Conservation (phyloP, 2,329 filamentous ascomycete species). For the Drechslera avenae region DNA sequence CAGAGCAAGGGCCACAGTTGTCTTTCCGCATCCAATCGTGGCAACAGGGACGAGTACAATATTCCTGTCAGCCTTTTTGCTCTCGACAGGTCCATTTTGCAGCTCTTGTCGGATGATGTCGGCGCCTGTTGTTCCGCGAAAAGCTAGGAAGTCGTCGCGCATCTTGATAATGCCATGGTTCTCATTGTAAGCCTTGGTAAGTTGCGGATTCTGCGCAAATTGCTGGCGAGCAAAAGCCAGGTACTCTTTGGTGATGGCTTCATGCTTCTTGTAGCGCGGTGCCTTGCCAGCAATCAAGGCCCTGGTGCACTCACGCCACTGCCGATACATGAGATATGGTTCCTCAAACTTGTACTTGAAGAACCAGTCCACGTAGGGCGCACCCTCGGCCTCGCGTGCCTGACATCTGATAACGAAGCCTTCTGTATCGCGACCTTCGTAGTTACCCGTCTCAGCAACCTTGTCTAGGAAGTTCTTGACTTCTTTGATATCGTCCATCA, state of each 20-base stretch:
- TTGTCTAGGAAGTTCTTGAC: slow-evolving; percentile 83
- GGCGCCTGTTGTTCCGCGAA: slow-evolving; percentile 82
- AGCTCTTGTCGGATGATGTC: slow-evolving; percentile 83
- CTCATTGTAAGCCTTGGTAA: slow-evolving; percentile 74
- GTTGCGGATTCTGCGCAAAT: slow-evolving; percentile 68
- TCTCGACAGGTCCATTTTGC: slow-evolving; percentile 57
- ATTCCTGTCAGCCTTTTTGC: slow-evolving; percentile 65
- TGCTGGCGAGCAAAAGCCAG: slow-evolving; percentile 77
- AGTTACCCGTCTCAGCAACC: slow-evolving; percentile 85
- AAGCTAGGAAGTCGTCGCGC: slow-evolving; percentile 82
- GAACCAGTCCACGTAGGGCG: slow-evolving; percentile 88
- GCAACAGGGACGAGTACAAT: slow-evolving; percentile 88
- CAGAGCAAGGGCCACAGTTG: slow-evolving; percentile 83
- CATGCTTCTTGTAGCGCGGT: slow-evolving; percentile 84
- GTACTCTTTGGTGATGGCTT: slow-evolving; percentile 89
- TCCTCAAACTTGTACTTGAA: slow-evolving; percentile 99
- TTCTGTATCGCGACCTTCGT: slow-evolving; percentile 90
- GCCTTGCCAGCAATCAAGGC: slow-evolving; percentile 75
- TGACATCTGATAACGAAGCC: slow-evolving; percentile 94
- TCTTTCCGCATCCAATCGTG: slow-evolving; percentile 96
- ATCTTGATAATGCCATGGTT: slow-evolving; percentile 96
- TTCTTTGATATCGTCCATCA: slow-evolving; percentile 73
- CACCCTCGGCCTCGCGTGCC: slow-evolving; percentile 60
- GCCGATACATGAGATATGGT: slow-evolving; percentile 96
- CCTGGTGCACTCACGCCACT: slow-evolving; percentile 98